phyloP scores from a whole-genome alignment of 1,284 basidiomycete genomes.

The Ustilago hordei region DNA sequence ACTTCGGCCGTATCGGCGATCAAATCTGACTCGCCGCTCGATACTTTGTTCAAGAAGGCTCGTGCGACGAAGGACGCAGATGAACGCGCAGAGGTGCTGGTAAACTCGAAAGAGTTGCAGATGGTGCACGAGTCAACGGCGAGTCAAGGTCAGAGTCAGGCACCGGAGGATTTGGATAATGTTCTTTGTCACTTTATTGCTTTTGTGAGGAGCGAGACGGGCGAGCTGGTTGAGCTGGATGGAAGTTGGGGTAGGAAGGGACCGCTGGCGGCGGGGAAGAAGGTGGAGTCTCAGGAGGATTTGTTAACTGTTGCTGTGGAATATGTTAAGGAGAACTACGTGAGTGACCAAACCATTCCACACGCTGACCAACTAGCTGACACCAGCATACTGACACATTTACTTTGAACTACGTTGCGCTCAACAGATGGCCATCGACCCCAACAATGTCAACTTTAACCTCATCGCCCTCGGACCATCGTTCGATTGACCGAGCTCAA shows the following conservation, averaged over 20 bases:
- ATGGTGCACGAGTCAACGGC: slow-evolving; percentile 60
- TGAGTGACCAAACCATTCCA: slow-evolving; percentile 20
- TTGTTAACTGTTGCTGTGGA: slow-evolving; percentile 48
- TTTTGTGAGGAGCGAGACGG: slow-evolving; percentile 59
- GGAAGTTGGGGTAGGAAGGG: slow-evolving; percentile 58
- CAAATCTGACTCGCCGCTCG: slow-evolving; percentile 48
- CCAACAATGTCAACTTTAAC: slow-evolving; percentile 64
- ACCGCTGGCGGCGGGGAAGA: slow-evolving; percentile 53
- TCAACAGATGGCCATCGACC: slow-evolving; percentile 60
- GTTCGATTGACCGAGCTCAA: slow-evolving; percentile 6
- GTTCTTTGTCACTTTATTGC: slow-evolving; percentile 68
- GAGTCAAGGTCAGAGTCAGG: slow-evolving; percentile 59
- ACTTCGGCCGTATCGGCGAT: slow-evolving; percentile 53
- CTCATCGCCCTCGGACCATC: slow-evolving; percentile 63
- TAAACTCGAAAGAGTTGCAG: slow-evolving; percentile 49
- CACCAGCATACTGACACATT: background rate
- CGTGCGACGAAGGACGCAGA: slow-evolving; percentile 24
- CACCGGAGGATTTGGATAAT: slow-evolving; percentile 61
- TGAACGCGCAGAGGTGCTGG: slow-evolving; percentile 44
- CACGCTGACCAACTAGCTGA: no score
- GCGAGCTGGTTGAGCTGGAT: slow-evolving; percentile 66
- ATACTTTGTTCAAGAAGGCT: slow-evolving; percentile 53
- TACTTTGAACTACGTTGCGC: background rate
- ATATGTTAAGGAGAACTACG: slow-evolving; percentile 62
- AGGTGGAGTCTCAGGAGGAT: slow-evolving; percentile 45